Percentiles rank a stretch among this genome's conserved stretches.
Evolutionary conservation across 176 grass and related monocot species (phyloP).

Genomic region (Triticum dicoccoides): DNA sequence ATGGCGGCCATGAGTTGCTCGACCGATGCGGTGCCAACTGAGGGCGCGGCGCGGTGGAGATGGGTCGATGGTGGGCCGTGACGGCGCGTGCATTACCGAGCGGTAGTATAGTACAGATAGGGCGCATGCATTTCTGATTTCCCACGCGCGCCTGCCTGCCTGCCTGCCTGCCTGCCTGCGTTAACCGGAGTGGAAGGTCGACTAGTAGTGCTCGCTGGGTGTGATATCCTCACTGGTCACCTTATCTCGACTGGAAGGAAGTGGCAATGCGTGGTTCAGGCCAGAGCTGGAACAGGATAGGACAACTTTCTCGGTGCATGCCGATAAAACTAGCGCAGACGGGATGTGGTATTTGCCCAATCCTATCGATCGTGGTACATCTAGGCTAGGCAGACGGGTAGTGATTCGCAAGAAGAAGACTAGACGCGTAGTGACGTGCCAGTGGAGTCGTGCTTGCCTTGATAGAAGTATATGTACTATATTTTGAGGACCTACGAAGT

Average conservation of each 20-base stretch:
- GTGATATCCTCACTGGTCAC: neutral
- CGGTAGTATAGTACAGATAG: neutral
- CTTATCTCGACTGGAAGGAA: slow-evolving; percentile 24
- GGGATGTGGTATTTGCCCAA: too few species aligned
- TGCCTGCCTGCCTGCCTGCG: neutral
- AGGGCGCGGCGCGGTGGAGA: neutral
- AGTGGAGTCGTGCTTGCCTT: too few species aligned
- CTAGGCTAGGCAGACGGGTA: too few species aligned
- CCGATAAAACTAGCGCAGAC: neutral
- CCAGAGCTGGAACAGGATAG: neutral
- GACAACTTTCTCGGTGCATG: neutral
- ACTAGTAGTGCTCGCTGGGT: neutral
- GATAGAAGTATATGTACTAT: too few species aligned
- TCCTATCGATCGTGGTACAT: too few species aligned
- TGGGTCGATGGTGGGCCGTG: neutral
- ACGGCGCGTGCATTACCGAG: slow-evolving; percentile 6
- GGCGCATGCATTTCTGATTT: neutral
- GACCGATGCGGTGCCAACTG: neutral
- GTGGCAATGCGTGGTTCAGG: slow-evolving; percentile 8
- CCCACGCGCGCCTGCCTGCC: neutral
- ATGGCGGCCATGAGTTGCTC: neutral
- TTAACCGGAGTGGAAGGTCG: neutral
- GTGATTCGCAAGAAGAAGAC: too few species aligned
- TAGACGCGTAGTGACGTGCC: too few species aligned
- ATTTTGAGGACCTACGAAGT: too few species aligned